Conservation (phyloP, 2,329 filamentous ascomycete genomes). For the Zymoseptoria crescenta region DNA sequence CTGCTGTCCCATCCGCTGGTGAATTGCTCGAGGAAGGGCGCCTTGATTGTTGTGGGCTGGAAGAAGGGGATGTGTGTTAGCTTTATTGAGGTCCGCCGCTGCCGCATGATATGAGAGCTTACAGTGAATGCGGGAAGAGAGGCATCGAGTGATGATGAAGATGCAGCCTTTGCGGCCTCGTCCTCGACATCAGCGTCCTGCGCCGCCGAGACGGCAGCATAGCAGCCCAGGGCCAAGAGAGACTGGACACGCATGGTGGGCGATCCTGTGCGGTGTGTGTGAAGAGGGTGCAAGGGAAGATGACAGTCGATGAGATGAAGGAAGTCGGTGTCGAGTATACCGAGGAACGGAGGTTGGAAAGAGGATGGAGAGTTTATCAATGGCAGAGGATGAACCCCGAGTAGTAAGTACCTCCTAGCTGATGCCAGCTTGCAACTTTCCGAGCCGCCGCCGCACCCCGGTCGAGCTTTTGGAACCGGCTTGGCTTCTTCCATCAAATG, state of each 20-base stretch:
- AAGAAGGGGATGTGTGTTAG: not conserved
- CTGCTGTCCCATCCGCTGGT: conserved; percentile 88
- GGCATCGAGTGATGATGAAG: conserved; percentile 11
- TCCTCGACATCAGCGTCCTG: conserved; percentile 33
- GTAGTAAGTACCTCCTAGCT: not conserved
- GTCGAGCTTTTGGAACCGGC: too few relatives aligned
- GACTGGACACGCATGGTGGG: conserved; percentile 74
- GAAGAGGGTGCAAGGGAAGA: not conserved
- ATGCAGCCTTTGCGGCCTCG: conserved; percentile 7
- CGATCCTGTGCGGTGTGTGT: not conserved
- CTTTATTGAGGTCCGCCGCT: not conserved
- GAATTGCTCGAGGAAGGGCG: conserved; percentile 96
- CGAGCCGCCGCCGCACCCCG: not conserved
- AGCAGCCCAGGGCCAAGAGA: conserved; percentile 61
- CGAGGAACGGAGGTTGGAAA: not conserved
- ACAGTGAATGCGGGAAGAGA: conserved; percentile 18
- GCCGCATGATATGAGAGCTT: conserved; percentile 1
- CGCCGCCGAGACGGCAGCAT: conserved; percentile 64
- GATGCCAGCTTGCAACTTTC: not conserved
- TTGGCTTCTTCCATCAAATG: too few relatives aligned
- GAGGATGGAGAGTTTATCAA: not conserved
- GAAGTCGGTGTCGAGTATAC: not conserved
- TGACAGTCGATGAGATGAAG: not conserved
- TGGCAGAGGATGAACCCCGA: not conserved
- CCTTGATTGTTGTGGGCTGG: conserved; percentile 81